Evolutionary conservation across 306 rosid genomes (phyloP).

Genomic region (Chamaecrista fasciculata): DNA sequence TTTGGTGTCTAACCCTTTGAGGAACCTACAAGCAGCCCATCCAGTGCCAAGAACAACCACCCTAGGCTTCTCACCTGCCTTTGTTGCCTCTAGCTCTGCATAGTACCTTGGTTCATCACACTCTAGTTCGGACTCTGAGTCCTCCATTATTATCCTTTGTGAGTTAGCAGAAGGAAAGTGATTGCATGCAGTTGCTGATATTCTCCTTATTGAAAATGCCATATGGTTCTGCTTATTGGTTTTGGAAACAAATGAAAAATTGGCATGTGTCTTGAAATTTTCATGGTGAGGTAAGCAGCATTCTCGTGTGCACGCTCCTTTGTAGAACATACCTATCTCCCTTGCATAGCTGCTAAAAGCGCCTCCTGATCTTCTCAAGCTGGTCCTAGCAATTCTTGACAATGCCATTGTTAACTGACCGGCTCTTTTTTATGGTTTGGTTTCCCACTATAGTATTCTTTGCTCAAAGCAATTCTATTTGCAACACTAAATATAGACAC

Average conservation of each 20-base stretch:
- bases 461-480: no score
- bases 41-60: conserved; percentile 89
- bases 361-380: conserved; percentile 58
- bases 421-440: no score
- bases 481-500: no score
- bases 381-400: conserved; percentile 61
- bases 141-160: conserved; percentile 36
- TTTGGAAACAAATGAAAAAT: conserved; percentile 31
- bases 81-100: conserved; percentile 55
- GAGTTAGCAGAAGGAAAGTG: conserved; percentile 30
- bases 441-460: no score
- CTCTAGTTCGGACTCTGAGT: conserved; percentile 43
- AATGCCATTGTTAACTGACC: conserved; percentile 69
- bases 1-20: conserved; percentile 75
- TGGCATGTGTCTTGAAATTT: conserved; percentile 8
- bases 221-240: conserved; percentile 28
- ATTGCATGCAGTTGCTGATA: conserved; percentile 31
- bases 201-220: conserved; percentile 43
- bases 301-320: conserved; percentile 35
- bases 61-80: conserved; percentile 58
- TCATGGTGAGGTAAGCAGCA: conserved; percentile 26
- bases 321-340: conserved; percentile 29
- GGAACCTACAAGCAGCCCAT: conserved; percentile 93
- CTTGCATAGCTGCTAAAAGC: conserved; percentile 30
- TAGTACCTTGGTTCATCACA: conserved; percentile 31